Conservation (phyloP, 768 basidiomycete genomes). For the Pholiota conissans region DNA sequence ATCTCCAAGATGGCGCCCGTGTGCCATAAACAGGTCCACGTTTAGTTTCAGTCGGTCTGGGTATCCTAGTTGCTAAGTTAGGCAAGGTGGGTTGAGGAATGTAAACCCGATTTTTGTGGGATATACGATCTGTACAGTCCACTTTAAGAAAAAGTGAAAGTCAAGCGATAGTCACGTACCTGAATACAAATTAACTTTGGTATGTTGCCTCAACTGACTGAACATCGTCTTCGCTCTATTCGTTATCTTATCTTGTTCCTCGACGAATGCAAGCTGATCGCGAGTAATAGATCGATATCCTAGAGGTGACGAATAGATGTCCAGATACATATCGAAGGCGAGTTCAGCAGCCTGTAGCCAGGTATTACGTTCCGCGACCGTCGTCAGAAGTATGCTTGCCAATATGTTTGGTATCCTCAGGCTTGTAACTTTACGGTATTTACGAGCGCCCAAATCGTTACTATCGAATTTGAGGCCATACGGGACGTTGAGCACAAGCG, state of each 20-base stretch:
- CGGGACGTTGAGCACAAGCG: constrained; percentile 54
- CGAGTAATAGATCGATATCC: constrained; percentile 52
- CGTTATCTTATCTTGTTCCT: constrained; percentile 69
- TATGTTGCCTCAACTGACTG: constrained; percentile 24
- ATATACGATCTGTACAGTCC: constrained; percentile 16
- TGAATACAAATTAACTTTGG: constrained; percentile 3
- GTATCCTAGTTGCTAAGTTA: constrained; percentile 29
- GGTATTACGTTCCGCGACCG: constrained; percentile 34
- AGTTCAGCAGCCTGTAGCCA: constrained; percentile 73
- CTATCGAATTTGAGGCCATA: constrained; percentile 63
- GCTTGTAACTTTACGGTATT: constrained; percentile 64
- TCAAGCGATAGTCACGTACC: constrained; percentile 9
- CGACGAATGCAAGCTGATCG: constrained; percentile 66
- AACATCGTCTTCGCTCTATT: constrained; percentile 61
- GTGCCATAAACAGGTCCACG: neutral
- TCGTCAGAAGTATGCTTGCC: constrained; percentile 50
- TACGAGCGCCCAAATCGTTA: constrained; percentile 74
- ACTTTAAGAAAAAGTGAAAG: neutral
- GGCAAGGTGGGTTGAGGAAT: constrained; percentile 34
- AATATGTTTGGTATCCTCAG: constrained; percentile 53
- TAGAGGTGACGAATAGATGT: constrained; percentile 65
- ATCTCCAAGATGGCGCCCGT: constrained; percentile 18
- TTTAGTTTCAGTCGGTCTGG: constrained; percentile 17
- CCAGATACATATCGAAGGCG: constrained; percentile 55
- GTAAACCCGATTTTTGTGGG: constrained; percentile 53